Percentiles rank a stretch among this genome's conserved stretches.
Evolutionary conservation across 1,139 yeast genomes (phyloP).

Genomic region (Kodamaea suecica): DNA sequence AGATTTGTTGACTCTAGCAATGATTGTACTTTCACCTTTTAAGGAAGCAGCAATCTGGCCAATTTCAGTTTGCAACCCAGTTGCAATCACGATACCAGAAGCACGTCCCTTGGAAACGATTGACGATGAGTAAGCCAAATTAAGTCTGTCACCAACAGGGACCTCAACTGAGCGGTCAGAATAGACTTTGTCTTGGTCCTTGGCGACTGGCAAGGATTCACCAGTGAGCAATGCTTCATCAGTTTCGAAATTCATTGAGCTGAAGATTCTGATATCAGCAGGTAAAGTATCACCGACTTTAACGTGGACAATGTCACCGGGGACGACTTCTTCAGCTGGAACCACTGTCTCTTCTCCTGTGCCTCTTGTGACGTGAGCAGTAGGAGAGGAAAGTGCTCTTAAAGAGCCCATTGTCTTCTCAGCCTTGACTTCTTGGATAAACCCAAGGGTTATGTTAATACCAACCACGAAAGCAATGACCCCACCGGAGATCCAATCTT

Average conservation of each 20-base stretch:
- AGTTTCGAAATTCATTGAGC: constrained; percentile 40
- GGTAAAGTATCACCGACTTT: constrained; percentile 49
- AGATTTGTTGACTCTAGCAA: constrained; percentile 23
- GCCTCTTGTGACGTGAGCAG: constrained; percentile 40
- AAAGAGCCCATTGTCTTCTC: constrained; percentile 41
- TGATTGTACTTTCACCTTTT: constrained; percentile 25
- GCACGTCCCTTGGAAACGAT: constrained; percentile 49
- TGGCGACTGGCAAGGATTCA: constrained; percentile 45
- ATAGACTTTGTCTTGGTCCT: constrained; percentile 25
- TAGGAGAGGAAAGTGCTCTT: constrained; percentile 29
- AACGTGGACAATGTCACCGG: constrained; percentile 48
- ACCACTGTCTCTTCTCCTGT: constrained; percentile 33
- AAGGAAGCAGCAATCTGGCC: constrained; percentile 46
- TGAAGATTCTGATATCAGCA: constrained; percentile 46
- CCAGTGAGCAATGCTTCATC: constrained; percentile 56
- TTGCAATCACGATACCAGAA: constrained; percentile 42
- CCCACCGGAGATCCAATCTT: constrained; percentile 87
- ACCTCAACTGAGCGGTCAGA: constrained; percentile 23
- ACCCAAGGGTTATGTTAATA: constrained; percentile 31
- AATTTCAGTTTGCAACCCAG: constrained; percentile 48
- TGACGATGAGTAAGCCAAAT: constrained; percentile 45
- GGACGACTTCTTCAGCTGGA: constrained; percentile 44
- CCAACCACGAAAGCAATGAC: constrained; percentile 53
- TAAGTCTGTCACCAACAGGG: constrained; percentile 43
- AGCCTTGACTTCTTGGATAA: constrained; percentile 35